Percentiles rank a stretch among this genome's conserved stretches.
phyloP scores from a whole-genome alignment of 2,329 filamentous ascomycete species.

The Bipolaris oryzae region DNA sequence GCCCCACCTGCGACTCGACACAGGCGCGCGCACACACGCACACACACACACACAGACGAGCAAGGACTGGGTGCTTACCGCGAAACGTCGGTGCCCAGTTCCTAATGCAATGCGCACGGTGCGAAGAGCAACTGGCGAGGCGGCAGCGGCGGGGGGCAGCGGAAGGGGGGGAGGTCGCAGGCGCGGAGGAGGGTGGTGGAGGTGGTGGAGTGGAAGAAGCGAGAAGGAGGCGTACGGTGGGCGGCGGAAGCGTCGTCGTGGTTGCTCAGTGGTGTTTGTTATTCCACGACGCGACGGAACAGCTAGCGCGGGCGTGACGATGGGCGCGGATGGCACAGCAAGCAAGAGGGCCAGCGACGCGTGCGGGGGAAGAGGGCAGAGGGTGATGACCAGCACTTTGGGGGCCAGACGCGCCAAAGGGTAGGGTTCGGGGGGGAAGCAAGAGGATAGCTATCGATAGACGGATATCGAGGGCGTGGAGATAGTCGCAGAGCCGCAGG shows the following conservation, averaged over 20 bases:
- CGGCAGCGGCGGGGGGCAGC: constrained; percentile 5
- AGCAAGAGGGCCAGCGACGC: constrained; percentile 13
- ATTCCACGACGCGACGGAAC: constrained; percentile 23
- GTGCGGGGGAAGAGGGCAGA: constrained; percentile 9
- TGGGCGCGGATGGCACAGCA: background rate
- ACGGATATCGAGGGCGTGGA: constrained; percentile 21
- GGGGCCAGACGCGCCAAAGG: constrained; percentile 6
- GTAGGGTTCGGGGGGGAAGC: constrained; percentile 4
- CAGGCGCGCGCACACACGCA: background rate
- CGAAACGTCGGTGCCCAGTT: constrained; percentile 12
- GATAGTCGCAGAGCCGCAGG: constrained; percentile 24
- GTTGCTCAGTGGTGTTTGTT: constrained; percentile 21
- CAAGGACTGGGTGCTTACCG: constrained; percentile 20
- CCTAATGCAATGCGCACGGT: constrained; percentile 6
- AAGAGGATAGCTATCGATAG: constrained; percentile 23
- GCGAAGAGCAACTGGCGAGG: constrained; percentile 1
- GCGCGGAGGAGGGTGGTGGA: constrained; percentile 1
- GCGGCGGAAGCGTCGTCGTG: constrained; percentile 13
- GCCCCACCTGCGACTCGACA: constrained; percentile 26
- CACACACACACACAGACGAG: background rate
- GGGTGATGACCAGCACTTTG: constrained; percentile 3
- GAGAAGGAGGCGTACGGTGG: constrained; percentile 7
- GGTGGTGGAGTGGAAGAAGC: background rate
- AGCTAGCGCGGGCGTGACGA: constrained; percentile 14
- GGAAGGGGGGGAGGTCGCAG: constrained; percentile 8